These are phyloP conservation scores for Naganishia vaughanmartiniae DNA, from an alignment of 768 basidiomycete genomes.

Conservation along the genomic window DNA sequence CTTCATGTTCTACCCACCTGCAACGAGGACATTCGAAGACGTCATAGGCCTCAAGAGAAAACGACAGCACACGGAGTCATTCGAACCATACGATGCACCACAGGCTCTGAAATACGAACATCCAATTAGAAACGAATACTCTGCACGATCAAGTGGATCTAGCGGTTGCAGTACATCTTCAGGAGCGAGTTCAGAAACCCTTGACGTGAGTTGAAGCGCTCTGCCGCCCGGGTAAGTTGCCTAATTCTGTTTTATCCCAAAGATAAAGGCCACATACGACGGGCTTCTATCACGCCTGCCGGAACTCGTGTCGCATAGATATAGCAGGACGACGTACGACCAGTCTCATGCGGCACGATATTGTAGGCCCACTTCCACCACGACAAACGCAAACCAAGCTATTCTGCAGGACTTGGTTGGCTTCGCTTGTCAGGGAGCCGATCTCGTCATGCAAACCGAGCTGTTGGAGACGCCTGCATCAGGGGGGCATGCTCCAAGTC, in stretches of 20 bases:
- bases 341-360: too few species aligned
- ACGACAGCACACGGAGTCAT: background rate
- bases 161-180: background rate
- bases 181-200: background rate
- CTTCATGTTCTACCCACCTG: background rate
- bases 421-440: background rate
- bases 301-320: background rate
- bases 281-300: background rate
- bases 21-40: background rate
- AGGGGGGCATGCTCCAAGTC: background rate
- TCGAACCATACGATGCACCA: background rate
- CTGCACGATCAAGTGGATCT: background rate
- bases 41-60: background rate
- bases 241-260: background rate
- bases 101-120: background rate
- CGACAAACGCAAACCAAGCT: background rate
- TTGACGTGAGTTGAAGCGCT: background rate
- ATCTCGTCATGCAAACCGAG: background rate
- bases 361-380: background rate
- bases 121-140: background rate
- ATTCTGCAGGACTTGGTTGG: background rate
- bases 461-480: background rate
- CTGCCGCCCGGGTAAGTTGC: too few species aligned
- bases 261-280: conserved; percentile 1
- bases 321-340: background rate